These are phyloP conservation scores for Geosmithia putterillii DNA, from an alignment of 2,329 filamentous ascomycete genomes.

Conservation along the genomic window DNA sequence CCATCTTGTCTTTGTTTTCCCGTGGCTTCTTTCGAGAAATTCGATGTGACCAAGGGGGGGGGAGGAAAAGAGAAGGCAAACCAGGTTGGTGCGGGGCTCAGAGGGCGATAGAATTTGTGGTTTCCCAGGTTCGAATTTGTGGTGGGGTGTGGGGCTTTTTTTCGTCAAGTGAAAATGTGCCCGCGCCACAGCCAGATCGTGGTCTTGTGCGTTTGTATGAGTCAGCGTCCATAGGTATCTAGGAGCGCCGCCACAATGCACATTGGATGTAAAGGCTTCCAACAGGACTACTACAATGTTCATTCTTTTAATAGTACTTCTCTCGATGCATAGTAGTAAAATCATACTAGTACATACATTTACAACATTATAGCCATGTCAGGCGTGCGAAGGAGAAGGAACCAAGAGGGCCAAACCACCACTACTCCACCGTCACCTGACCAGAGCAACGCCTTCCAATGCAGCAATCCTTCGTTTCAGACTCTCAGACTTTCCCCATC, in stretches of 20 bases:
- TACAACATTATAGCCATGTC: background rate
- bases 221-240: background rate
- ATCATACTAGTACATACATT: too few species aligned
- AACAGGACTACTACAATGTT: too few species aligned
- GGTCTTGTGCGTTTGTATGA: background rate
- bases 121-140: constrained; percentile 21
- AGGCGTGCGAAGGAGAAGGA: background rate
- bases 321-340: too few species aligned
- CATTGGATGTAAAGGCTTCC: too few species aligned
- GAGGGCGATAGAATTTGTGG: constrained; percentile 8
- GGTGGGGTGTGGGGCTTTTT: constrained; percentile 20
- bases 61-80: background rate
- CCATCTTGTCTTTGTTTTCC: constrained; percentile 19
- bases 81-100: constrained; percentile 1
- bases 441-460: background rate
- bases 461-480: background rate
- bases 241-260: too few species aligned
- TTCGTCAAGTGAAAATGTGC: constrained; percentile 13
- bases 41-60: background rate
- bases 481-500: background rate
- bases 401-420: background rate
- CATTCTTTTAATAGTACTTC: too few species aligned
- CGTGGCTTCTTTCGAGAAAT: background rate
- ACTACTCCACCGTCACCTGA: background rate
- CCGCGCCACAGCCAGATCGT: constrained; percentile 8